Evolutionary conservation across 2,329 filamentous ascomycete genomes (phyloP).

Genomic region (Pezicula rhizophila): DNA sequence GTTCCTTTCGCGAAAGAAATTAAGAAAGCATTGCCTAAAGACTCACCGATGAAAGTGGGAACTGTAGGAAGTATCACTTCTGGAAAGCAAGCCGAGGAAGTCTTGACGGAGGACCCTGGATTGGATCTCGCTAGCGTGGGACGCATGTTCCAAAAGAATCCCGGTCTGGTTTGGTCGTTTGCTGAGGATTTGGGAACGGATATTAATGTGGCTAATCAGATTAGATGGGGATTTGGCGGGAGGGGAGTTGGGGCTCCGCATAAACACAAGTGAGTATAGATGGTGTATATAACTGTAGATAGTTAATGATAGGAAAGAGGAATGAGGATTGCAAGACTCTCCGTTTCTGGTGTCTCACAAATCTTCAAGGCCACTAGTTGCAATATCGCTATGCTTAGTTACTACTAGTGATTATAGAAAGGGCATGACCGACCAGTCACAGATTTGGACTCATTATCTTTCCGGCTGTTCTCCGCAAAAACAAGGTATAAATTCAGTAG

Average conservation of each 20-base stretch:
- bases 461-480: too few species aligned
- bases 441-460: too few species aligned
- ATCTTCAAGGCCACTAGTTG: too few species aligned
- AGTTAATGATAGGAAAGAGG: neutral
- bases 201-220: slow-evolving; percentile 45
- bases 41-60: slow-evolving; percentile 42
- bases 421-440: too few species aligned
- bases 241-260: slow-evolving; percentile 17
- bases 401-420: too few species aligned
- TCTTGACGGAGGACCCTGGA: slow-evolving; percentile 37
- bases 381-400: too few species aligned
- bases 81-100: slow-evolving; percentile 39
- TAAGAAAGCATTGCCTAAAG: slow-evolving; percentile 55
- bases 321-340: too few species aligned
- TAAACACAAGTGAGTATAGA: neutral
- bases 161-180: slow-evolving; percentile 48
- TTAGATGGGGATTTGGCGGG: slow-evolving; percentile 48
- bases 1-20: slow-evolving; percentile 63
- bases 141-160: slow-evolving; percentile 53
- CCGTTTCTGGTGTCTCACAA: too few species aligned
- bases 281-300: neutral
- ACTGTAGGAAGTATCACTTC: slow-evolving; percentile 44
- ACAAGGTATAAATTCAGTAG: too few species aligned
- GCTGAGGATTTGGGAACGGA: slow-evolving; percentile 45
- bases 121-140: slow-evolving; percentile 46